Evolutionary conservation across 345 rosid species (phyloP).

Genomic region (Hibiscus mutabilis): DNA sequence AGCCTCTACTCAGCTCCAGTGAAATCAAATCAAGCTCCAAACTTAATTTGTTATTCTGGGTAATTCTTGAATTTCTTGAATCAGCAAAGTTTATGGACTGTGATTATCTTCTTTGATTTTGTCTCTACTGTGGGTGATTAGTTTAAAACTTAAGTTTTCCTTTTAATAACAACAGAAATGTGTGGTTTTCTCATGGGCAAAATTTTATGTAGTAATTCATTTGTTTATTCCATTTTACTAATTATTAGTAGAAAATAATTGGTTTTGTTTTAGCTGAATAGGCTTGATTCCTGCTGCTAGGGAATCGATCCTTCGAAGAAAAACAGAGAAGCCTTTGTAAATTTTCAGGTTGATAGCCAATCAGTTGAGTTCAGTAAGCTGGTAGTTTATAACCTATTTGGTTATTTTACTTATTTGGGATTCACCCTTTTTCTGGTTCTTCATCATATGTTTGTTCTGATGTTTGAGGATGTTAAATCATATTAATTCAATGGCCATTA

Average conservation of each 20-base stretch:
- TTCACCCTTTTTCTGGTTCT: not conserved
- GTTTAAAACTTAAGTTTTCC: not conserved
- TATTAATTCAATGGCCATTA: not conserved
- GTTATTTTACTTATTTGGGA: not conserved
- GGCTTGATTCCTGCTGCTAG: not conserved
- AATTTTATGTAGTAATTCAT: not conserved
- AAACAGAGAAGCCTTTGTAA: not conserved
- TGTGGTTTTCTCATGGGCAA: not conserved
- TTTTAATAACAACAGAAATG: not conserved
- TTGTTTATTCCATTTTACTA: not conserved
- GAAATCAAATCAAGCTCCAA: constrained; percentile 9
- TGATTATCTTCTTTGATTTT: not conserved
- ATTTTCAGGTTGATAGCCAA: not conserved
- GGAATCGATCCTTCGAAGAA: not conserved
- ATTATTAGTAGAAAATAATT: not conserved
- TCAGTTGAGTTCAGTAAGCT: not conserved
- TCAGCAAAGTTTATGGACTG: not conserved
- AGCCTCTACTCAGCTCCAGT: not conserved
- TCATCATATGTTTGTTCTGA: not conserved
- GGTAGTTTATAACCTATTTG: not conserved
- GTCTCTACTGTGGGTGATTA: not conserved
- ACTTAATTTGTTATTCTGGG: not conserved
- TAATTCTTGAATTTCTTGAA: not conserved
- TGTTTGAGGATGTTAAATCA: not conserved
- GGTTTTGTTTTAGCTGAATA: not conserved